Evolutionary conservation across 1,284 basidiomycete species (phyloP).

Genomic region (Malassezia psittaci): DNA sequence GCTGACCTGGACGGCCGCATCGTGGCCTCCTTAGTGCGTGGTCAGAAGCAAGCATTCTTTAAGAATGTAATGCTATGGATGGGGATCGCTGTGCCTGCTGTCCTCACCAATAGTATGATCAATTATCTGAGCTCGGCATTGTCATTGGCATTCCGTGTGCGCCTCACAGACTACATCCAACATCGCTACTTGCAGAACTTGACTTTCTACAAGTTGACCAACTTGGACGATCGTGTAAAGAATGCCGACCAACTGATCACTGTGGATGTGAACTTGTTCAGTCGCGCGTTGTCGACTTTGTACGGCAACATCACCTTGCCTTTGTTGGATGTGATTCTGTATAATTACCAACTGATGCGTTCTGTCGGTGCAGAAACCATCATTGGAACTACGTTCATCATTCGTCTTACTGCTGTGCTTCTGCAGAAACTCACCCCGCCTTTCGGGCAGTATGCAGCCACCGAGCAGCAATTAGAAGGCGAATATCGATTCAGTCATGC

Average conservation of each 20-base stretch:
- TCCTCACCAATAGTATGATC: conserved; percentile 93
- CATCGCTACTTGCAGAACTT: conserved; percentile 69
- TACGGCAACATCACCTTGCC: conserved; percentile 64
- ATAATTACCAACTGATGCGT: conserved; percentile 87
- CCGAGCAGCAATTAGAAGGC: conserved; percentile 62
- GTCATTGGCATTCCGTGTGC: conserved; percentile 78
- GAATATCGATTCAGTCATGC: conserved; percentile 82
- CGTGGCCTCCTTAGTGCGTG: conserved; percentile 86
- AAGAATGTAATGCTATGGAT: conserved; percentile 81
- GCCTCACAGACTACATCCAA: conserved; percentile 73
- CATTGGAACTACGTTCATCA: conserved; percentile 52
- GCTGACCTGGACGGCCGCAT: conserved; percentile 83
- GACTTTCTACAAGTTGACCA: conserved; percentile 80
- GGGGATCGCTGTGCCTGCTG: conserved; percentile 67
- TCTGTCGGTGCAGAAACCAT: conserved; percentile 92
- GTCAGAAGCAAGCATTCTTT: conserved; percentile 68
- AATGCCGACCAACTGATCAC: conserved; percentile 98
- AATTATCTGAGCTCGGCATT: conserved; percentile 82
- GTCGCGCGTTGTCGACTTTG: conserved; percentile 78
- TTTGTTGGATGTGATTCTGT: conserved; percentile 76
- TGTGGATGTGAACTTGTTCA: conserved; percentile 88
- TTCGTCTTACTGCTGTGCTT: conserved; percentile 56
- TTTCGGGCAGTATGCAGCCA: conserved; percentile 81
- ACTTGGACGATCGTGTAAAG: conserved; percentile 70
- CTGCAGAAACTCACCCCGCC: conserved; percentile 60